Evolutionary conservation across 345 rosid species (phyloP).

Genomic region (Syzygium aqueum): DNA sequence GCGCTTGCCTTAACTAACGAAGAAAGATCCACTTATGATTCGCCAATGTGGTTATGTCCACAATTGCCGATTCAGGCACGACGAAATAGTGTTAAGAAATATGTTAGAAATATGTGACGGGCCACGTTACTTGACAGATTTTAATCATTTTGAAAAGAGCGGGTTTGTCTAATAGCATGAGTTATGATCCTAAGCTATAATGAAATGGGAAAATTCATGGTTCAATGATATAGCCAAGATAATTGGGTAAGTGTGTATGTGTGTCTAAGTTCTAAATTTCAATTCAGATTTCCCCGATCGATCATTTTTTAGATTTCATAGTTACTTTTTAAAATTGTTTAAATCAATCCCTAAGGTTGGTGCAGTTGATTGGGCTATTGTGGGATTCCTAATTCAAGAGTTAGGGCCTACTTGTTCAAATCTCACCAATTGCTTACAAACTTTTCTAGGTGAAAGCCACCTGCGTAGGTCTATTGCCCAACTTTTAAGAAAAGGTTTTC

Average conservation of each 20-base stretch:
- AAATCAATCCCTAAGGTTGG: neutral
- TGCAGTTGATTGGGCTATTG: neutral
- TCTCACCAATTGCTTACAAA: neutral
- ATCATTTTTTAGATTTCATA: neutral
- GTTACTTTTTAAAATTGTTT: neutral
- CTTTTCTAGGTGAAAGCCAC: neutral
- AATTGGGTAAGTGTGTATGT: neutral
- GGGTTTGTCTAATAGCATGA: neutral
- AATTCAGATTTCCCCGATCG: neutral
- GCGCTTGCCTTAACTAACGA: neutral
- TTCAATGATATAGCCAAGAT: neutral
- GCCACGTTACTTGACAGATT: neutral
- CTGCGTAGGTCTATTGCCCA: neutral
- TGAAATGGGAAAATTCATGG: neutral
- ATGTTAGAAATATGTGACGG: neutral
- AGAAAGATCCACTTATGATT: neutral
- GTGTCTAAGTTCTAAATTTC: neutral
- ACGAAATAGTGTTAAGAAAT: neutral
- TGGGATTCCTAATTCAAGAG: neutral
- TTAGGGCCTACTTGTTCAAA: neutral
- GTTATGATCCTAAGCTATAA: neutral
- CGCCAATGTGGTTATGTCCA: neutral
- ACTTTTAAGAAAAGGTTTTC: neutral
- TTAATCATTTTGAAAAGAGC: neutral
- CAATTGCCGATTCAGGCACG: neutral